These are phyloP conservation scores for Pythium brachiatum DNA, from an alignment of 352 stramenopile genomes.

Conservation along the genomic window DNA sequence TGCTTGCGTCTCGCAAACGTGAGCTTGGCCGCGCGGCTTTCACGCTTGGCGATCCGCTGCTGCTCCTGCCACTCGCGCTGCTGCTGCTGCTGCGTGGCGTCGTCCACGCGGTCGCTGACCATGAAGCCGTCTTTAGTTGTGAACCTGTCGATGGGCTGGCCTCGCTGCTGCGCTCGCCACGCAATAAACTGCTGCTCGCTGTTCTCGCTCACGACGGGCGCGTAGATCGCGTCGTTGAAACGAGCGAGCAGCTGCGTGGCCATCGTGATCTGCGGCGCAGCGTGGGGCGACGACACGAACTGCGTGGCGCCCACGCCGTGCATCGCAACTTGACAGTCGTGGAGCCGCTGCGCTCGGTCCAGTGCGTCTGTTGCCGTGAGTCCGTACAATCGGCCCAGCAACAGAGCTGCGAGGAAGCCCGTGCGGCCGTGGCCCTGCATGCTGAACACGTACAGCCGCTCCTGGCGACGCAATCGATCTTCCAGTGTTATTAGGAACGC, in stretches of 20 bases:
- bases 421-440: conserved; percentile 64
- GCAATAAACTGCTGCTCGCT: conserved; percentile 30
- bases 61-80: conserved; percentile 27
- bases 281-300: conserved; percentile 49
- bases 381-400: conserved; percentile 74
- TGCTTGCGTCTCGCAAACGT: conserved; percentile 20
- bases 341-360: conserved; percentile 56
- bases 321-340: conserved; percentile 59
- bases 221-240: conserved; percentile 69
- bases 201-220: conserved; percentile 51
- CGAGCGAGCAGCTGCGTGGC: conserved; percentile 42
- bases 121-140: conserved; percentile 57
- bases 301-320: conserved; percentile 31
- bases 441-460: conserved; percentile 80
- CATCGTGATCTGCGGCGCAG: conserved; percentile 39
- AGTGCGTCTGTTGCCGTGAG: conserved; percentile 53
- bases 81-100: conserved; percentile 25
- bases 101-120: conserved; percentile 37
- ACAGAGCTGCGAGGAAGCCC: conserved; percentile 54
- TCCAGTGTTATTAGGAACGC: conserved; percentile 42
- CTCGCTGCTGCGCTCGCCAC: conserved; percentile 51
- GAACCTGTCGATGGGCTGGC: conserved; percentile 44
- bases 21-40: conserved; percentile 38
- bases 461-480: conserved; percentile 37
- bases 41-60: conserved; percentile 44